These are phyloP conservation scores for Lactarius trivialis DNA, from an alignment of 768 basidiomycete species.

Conservation along the genomic window DNA sequence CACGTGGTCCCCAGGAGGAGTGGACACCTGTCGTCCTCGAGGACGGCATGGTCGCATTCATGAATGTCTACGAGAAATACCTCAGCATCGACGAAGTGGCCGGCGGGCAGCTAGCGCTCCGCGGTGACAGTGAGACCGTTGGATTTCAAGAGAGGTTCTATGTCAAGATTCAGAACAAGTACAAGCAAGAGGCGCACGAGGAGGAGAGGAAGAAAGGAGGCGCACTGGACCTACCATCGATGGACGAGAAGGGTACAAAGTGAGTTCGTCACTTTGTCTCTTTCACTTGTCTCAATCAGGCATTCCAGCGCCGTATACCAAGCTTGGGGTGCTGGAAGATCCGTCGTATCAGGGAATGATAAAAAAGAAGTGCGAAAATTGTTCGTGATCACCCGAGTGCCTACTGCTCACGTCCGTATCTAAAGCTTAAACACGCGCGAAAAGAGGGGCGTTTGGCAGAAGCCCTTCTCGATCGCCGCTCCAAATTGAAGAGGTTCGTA, in stretches of 20 bases:
- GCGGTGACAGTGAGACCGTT: constrained; percentile 81
- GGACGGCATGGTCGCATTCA: constrained; percentile 82
- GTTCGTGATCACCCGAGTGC: background rate
- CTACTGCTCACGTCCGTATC: constrained; percentile 10
- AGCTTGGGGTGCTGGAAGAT: constrained; percentile 78
- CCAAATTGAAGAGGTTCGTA: constrained; percentile 74
- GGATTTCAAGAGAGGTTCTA: constrained; percentile 84
- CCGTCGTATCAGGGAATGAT: constrained; percentile 61
- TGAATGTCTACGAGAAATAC: constrained; percentile 87
- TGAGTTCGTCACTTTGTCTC: constrained; percentile 34
- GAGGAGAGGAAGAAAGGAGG: constrained; percentile 48
- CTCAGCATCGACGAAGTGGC: constrained; percentile 81
- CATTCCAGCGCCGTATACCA: constrained; percentile 59
- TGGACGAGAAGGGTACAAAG: constrained; percentile 74
- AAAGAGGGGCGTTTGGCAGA: constrained; percentile 80
- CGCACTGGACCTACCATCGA: constrained; percentile 27
- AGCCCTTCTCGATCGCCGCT: constrained; percentile 68
- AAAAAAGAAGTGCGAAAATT: constrained; percentile 55
- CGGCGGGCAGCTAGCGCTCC: constrained; percentile 67
- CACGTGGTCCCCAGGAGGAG: constrained; percentile 89
- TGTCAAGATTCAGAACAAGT: constrained; percentile 86
- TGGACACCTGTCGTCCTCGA: constrained; percentile 82
- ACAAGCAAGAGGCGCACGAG: constrained; percentile 71
- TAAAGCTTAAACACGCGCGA: constrained; percentile 66
- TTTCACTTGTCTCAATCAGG: constrained; percentile 3